phyloP scores from a whole-genome alignment of 306 rosid species.

The Vicia villosa region DNA sequence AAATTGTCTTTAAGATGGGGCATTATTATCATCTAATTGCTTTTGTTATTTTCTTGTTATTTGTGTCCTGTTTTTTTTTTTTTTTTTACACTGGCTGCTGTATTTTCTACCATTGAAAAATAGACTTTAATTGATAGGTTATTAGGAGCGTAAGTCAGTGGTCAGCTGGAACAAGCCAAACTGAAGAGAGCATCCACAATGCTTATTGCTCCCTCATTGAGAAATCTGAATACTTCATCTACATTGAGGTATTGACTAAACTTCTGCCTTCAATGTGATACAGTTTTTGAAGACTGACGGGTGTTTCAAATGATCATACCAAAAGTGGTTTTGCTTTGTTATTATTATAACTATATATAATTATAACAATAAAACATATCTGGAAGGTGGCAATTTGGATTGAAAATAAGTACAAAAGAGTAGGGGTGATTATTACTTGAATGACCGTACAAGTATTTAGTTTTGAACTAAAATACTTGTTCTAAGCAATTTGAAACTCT shows the following conservation, averaged over 20 bases:
- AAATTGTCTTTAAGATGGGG: slow-evolving; percentile 21
- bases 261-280: slow-evolving; percentile 26
- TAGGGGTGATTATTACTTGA: slow-evolving; percentile 4
- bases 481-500: slow-evolving; percentile 27
- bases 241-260: slow-evolving; percentile 74
- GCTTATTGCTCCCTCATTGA: slow-evolving; percentile 95
- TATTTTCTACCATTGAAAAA: slow-evolving; percentile 26
- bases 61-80: slow-evolving; percentile 24
- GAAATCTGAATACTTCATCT: slow-evolving; percentile 90
- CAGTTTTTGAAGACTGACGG: slow-evolving; percentile 3
- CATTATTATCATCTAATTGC: slow-evolving; percentile 25
- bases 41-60: slow-evolving; percentile 23
- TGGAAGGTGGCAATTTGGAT: slow-evolving; percentile 25
- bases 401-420: slow-evolving; percentile 14
- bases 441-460: slow-evolving; percentile 8
- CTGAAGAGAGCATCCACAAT: slow-evolving; percentile 89
- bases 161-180: slow-evolving; percentile 99
- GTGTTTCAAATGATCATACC: slow-evolving; percentile 12
- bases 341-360: not conserved
- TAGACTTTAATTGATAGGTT: slow-evolving; percentile 55
- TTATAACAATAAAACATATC: not conserved
- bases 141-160: slow-evolving; percentile 98
- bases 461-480: slow-evolving; percentile 5
- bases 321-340: slow-evolving; percentile 19
- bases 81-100: slow-evolving; percentile 24